Evolutionary conservation across 140 eudicot species (phyloP).

Genomic region (Anethum foeniculum): DNA sequence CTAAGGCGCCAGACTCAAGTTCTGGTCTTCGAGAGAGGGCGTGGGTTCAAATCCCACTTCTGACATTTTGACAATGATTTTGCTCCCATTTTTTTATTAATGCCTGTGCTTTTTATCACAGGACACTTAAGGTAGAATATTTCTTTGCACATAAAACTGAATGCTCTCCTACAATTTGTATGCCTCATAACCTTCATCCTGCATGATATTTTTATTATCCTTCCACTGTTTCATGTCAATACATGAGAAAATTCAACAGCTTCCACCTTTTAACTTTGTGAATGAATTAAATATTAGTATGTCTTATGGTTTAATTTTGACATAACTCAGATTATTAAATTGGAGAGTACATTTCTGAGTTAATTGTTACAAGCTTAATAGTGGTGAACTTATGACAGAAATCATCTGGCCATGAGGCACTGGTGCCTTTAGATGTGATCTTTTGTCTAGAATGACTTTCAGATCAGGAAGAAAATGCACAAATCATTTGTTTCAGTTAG

Average conservation of each 20-base stretch:
- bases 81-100: neutral
- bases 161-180: neutral
- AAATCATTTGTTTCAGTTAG: neutral
- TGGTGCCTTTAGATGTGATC: neutral
- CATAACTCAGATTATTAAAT: too few species aligned
- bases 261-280: neutral
- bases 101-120: neutral
- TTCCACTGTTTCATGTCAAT: neutral
- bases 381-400: neutral
- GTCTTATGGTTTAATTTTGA: neutral
- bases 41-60: conserved; percentile 99
- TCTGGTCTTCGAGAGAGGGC: conserved; percentile 98
- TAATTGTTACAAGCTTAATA: too few species aligned
- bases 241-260: neutral
- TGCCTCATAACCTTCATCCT: neutral
- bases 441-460: too few species aligned
- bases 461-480: neutral
- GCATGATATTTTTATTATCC: neutral
- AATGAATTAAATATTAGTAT: too few species aligned
- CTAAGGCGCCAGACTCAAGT: conserved; percentile 99
- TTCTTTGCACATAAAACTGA: neutral
- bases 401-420: neutral
- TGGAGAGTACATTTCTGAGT: too few species aligned
- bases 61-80: conserved; percentile 31
- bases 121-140: too few species aligned